Conservation (phyloP, 2,329 filamentous ascomycete genomes). For the Xylaria sp. region DNA sequence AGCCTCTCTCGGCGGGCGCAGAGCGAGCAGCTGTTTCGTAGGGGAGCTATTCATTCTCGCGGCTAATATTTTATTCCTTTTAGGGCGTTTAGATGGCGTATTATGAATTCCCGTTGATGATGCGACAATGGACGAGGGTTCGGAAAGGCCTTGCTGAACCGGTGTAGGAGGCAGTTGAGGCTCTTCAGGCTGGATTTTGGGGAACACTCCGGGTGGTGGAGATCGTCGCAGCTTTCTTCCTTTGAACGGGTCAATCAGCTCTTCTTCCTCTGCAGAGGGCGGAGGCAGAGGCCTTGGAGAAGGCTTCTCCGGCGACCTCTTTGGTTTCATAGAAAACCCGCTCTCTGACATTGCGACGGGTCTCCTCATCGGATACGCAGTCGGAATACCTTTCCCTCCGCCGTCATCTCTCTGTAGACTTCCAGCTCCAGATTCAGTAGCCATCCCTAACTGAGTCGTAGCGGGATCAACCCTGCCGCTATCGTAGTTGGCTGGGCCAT, state of each 20-base stretch:
- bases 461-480: conserved; percentile 28
- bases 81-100: conserved; percentile 48
- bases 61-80: conserved; percentile 38
- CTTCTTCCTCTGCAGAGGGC: conserved; percentile 40
- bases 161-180: conserved; percentile 60
- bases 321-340: conserved; percentile 34
- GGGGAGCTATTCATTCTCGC: conserved; percentile 44
- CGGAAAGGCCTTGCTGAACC: conserved; percentile 42
- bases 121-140: conserved; percentile 47
- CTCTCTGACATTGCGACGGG: conserved; percentile 29
- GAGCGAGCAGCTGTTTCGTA: conserved; percentile 39
- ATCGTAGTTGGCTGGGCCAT: conserved; percentile 20
- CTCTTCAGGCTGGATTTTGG: conserved; percentile 41
- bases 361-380: conserved; percentile 14
- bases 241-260: conserved; percentile 40
- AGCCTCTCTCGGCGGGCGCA: conserved; percentile 26
- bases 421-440: conserved; percentile 18
- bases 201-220: conserved; percentile 33
- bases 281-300: conserved; percentile 45
- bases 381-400: conserved; percentile 1
- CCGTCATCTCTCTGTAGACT: conserved; percentile 1
- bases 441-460: conserved; percentile 31
- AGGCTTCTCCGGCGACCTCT: conserved; percentile 39
- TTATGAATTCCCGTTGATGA: conserved; percentile 56
- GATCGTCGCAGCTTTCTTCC: conserved; percentile 35